A percentile compares a stretch with the other conserved stretches of the same genome.
Evolutionary conservation across 2,329 filamentous ascomycete genomes (phyloP).

Genomic region (Alternaria metachromatica): DNA sequence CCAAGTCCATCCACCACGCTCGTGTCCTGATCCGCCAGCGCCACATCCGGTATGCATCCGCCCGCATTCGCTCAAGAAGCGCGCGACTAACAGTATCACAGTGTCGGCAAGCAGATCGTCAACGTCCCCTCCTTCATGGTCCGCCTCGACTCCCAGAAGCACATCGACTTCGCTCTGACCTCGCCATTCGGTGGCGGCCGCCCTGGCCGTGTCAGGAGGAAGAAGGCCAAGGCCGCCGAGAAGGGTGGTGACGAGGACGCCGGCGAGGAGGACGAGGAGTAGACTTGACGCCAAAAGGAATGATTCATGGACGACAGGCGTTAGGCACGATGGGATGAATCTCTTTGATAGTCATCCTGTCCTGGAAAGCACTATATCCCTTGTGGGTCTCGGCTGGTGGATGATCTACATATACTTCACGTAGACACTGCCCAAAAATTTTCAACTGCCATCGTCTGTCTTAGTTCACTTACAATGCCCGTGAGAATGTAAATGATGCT

Average conservation of each 20-base stretch:
- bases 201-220: constrained; percentile 96
- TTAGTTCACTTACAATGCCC: not conserved
- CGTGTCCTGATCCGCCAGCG: constrained; percentile 99
- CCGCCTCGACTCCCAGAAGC: constrained; percentile 99
- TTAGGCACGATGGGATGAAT: constrained; percentile 47
- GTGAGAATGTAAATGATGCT: not conserved
- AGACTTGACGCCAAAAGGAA: constrained; percentile 38
- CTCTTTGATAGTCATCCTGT: constrained; percentile 36
- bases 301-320: constrained; percentile 46
- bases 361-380: constrained; percentile 42
- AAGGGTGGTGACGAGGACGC: constrained; percentile 79
- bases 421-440: constrained; percentile 44
- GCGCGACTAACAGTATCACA: constrained; percentile 39
- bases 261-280: constrained; percentile 86
- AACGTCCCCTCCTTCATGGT: constrained; percentile 99
- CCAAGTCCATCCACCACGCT: constrained; percentile 99
- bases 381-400: constrained; percentile 37
- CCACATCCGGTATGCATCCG: constrained; percentile 77
- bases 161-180: constrained; percentile 98
- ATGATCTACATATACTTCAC: constrained; percentile 33
- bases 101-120: constrained; percentile 99
- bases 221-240: constrained; percentile 98
- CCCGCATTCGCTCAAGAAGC: not conserved
- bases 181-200: constrained; percentile 98
- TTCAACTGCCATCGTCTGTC: constrained; percentile 41